A percentile compares a stretch with the other conserved stretches of the same genome.
Conservation (phyloP, 1,284 basidiomycete species). For the Rhodotorula sp. region DNA sequence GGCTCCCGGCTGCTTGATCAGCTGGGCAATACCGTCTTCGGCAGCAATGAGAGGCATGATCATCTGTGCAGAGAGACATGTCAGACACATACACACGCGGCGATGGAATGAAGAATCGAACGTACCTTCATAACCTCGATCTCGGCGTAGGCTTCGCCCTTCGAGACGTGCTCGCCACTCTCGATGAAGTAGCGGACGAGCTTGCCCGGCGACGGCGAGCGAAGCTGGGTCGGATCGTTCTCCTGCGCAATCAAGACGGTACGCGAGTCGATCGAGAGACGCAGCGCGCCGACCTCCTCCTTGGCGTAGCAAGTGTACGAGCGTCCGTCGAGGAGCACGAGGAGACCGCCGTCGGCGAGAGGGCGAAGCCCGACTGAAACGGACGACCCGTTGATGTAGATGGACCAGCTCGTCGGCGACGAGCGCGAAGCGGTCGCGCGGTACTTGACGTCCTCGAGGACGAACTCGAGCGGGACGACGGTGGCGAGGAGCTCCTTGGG, state of each 20-base stretch:
- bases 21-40: conserved; percentile 92
- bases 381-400: conserved; percentile 92
- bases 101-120: background rate
- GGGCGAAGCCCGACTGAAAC: conserved; percentile 85
- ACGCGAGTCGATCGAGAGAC: conserved; percentile 93
- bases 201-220: conserved; percentile 96
- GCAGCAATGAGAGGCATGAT: conserved; percentile 96
- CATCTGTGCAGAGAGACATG: conserved; percentile 57
- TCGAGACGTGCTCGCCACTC: conserved; percentile 93
- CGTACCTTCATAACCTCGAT: conserved; percentile 95
- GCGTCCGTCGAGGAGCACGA: conserved; percentile 86
- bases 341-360: conserved; percentile 90
- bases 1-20: conserved; percentile 97
- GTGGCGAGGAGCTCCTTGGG: conserved; percentile 93
- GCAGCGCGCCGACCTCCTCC: conserved; percentile 92
- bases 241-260: conserved; percentile 99
- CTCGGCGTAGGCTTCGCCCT: conserved; percentile 95
- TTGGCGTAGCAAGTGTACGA: conserved; percentile 98
- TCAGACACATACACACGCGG: background rate
- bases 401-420: conserved; percentile 81
- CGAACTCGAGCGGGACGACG: conserved; percentile 88
- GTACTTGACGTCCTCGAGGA: conserved; percentile 94
- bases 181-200: conserved; percentile 93
- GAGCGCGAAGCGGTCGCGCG: conserved; percentile 94
- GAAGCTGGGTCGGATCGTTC: conserved; percentile 96